Conservation (phyloP, 2,329 filamentous ascomycete species). For the Verticillium isaacii region DNA sequence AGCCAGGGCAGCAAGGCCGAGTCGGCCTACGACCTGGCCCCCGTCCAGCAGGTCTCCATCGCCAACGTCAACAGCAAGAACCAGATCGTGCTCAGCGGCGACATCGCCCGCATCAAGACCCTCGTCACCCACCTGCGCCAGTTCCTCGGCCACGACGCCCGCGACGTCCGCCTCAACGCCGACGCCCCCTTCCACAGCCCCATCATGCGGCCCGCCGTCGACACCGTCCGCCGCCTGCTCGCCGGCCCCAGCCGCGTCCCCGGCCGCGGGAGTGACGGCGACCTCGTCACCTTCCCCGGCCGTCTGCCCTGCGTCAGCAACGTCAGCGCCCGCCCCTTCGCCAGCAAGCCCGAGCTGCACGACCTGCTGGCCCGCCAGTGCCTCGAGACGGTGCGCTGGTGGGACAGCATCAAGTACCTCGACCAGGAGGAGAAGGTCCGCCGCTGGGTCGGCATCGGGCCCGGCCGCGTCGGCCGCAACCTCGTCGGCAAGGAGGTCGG, state of each 20-base stretch:
- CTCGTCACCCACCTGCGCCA: constrained; percentile 81
- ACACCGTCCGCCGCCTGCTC: constrained; percentile 66
- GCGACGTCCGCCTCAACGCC: constrained; percentile 80
- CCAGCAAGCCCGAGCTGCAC: constrained; percentile 67
- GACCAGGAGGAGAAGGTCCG: constrained; percentile 78
- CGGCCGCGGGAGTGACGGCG: constrained; percentile 49
- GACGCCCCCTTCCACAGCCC: constrained; percentile 90
- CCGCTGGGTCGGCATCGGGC: constrained; percentile 87
- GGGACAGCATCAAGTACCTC: constrained; percentile 85
- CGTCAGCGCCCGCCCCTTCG: constrained; percentile 74
- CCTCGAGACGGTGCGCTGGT: constrained; percentile 92
- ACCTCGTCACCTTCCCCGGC: constrained; percentile 72
- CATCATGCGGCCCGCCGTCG: constrained; percentile 81
- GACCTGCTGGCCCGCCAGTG: constrained; percentile 76
- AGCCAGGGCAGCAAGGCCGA: constrained; percentile 63
- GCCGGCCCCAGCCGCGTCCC: constrained; percentile 49
- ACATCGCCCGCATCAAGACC: constrained; percentile 74
- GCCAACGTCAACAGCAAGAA: constrained; percentile 96
- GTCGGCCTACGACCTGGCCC: constrained; percentile 61
- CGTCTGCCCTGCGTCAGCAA: constrained; percentile 78
- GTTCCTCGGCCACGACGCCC: constrained; percentile 86
- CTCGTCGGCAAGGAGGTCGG: constrained; percentile 94
- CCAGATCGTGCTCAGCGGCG: constrained; percentile 90
- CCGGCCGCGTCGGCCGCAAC: constrained; percentile 89
- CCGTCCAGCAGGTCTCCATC: constrained; percentile 82